These are phyloP conservation scores for Fusarium dlaminii DNA, from an alignment of 2,329 filamentous ascomycete species.

Conservation along the genomic window DNA sequence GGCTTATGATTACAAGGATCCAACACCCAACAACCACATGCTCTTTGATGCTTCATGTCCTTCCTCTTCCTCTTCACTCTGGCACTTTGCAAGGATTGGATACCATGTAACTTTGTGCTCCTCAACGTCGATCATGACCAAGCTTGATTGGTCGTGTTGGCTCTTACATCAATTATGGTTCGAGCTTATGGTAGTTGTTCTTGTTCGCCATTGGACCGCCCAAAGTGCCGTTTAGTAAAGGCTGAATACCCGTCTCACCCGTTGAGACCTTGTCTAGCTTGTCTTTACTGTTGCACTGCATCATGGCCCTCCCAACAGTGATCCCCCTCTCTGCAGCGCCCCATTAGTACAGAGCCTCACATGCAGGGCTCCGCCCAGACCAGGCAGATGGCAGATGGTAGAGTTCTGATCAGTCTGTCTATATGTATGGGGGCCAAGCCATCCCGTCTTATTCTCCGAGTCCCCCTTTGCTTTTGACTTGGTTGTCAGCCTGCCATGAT, in stretches of 20 bases:
- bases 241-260: conserved; percentile 21
- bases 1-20: conserved; percentile 14
- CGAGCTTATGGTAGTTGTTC: conserved; percentile 29
- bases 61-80: background rate
- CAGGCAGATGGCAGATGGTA: conserved; percentile 19
- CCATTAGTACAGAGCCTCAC: conserved; percentile 41
- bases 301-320: conserved; percentile 32
- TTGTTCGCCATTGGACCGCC: conserved; percentile 22
- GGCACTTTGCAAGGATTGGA: conserved; percentile 1
- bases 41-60: background rate
- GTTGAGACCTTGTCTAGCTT: conserved; percentile 27
- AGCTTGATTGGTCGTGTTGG: conserved; percentile 23
- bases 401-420: conserved; percentile 13
- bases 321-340: conserved; percentile 24
- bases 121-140: conserved; percentile 22
- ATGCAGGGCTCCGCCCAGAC: conserved; percentile 33
- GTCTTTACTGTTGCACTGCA: conserved; percentile 31
- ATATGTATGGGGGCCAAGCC: conserved; percentile 43
- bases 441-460: conserved; percentile 24
- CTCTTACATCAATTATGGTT: conserved; percentile 10
- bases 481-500: conserved; percentile 40
- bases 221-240: conserved; percentile 7
- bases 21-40: conserved; percentile 13
- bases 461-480: conserved; percentile 14
- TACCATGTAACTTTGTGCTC: conserved; percentile 16